phyloP scores from a whole-genome alignment of 2,329 filamentous ascomycete genomes.

The Pochonia chlamydosporia region DNA sequence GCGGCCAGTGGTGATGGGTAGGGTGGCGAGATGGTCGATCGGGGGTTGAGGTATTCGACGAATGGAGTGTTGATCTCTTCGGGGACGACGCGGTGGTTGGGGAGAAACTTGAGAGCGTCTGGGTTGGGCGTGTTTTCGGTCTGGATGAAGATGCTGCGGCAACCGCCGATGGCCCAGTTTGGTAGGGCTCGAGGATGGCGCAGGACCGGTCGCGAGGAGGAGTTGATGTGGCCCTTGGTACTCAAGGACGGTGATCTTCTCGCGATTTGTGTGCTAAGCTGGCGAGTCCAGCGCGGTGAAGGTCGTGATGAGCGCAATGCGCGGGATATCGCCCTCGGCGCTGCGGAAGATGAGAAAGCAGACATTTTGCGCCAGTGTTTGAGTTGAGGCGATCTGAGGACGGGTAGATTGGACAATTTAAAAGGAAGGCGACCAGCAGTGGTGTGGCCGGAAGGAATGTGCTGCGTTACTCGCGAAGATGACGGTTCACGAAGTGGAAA shows the following conservation, averaged over 20 bases:
- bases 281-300: constrained; percentile 21
- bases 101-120: constrained; percentile 95
- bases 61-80: constrained; percentile 66
- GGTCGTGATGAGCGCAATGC: constrained; percentile 18
- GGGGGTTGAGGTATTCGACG: constrained; percentile 86
- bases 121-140: constrained; percentile 90
- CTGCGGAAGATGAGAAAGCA: constrained; percentile 12
- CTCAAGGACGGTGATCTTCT: background rate
- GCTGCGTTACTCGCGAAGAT: too few relatives aligned
- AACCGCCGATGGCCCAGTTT: constrained; percentile 20
- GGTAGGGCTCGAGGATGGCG: constrained; percentile 9
- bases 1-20: constrained; percentile 88
- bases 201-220: constrained; percentile 10
- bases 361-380: constrained; percentile 16
- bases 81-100: constrained; percentile 81
- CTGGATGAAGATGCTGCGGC: constrained; percentile 92
- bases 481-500: too few relatives aligned
- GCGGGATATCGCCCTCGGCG: constrained; percentile 17
- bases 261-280: constrained; percentile 19
- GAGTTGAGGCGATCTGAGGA: background rate
- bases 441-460: background rate
- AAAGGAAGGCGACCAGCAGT: too few relatives aligned
- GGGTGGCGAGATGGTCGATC: constrained; percentile 80
- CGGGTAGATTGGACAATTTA: too few relatives aligned
- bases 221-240: background rate